These are phyloP conservation scores for Penstemon barbatus DNA, from an alignment of 257 asterid genomes.

Conservation along the genomic window DNA sequence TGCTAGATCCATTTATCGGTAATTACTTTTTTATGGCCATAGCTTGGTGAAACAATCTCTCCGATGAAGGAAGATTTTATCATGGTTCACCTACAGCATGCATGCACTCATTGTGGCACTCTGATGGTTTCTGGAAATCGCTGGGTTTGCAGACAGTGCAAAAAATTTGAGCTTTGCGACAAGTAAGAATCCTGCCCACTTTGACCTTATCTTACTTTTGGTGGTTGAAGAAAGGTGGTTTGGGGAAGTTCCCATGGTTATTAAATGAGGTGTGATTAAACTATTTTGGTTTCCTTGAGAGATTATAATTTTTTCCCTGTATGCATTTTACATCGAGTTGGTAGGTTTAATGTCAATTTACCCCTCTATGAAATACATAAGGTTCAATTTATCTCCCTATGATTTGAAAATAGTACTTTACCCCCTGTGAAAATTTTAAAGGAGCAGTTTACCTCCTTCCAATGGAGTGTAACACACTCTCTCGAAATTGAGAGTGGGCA, in stretches of 20 bases:
- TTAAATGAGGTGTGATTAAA: background rate
- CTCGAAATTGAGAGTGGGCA: too few relatives aligned
- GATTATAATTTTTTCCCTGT: background rate
- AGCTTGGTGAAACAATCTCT: slow-evolving; percentile 95
- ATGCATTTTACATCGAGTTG: too few relatives aligned
- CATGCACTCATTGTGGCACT: slow-evolving; percentile 87
- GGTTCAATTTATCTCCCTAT: too few relatives aligned
- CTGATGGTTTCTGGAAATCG: slow-evolving; percentile 85
- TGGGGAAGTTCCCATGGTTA: background rate
- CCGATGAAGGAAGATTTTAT: slow-evolving; percentile 99
- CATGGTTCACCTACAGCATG: slow-evolving; percentile 93
- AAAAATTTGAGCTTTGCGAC: slow-evolving; percentile 82
- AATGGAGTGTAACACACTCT: too few relatives aligned
- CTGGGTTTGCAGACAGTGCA: slow-evolving; percentile 92
- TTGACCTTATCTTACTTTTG: slow-evolving; percentile 10
- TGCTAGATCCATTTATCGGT: slow-evolving; percentile 16
- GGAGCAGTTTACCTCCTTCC: too few relatives aligned
- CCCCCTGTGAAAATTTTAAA: too few relatives aligned
- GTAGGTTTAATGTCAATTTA: too few relatives aligned
- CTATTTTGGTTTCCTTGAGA: background rate
- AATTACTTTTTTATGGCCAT: slow-evolving; percentile 22
- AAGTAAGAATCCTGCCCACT: slow-evolving; percentile 46
- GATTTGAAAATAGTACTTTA: too few relatives aligned
- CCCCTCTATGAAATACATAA: too few relatives aligned
- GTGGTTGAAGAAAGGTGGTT: background rate